Base-by-base conservation (phyloP, 2,329 filamentous ascomycete genomes). In the Nemania serpens region DNA sequence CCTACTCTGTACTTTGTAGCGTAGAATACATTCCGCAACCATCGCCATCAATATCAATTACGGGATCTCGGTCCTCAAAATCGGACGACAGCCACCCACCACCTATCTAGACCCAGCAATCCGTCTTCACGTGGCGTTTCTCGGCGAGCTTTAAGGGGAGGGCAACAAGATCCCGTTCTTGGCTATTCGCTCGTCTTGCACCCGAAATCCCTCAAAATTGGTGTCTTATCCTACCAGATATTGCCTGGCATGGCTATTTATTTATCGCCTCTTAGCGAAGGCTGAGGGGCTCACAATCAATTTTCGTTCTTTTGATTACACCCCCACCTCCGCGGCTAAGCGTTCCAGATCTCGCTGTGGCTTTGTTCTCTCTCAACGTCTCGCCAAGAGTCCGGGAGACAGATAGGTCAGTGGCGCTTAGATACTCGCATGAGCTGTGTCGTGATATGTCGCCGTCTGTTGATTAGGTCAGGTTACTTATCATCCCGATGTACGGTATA, bases 321-420 rank as follows among this genome's bases (percentile, higher is more conserved):
- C 49, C 48, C 49, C 34, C 48, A 53, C 33, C 17, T 15, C 25
- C n/a, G 36, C n/a, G 49, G 50, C 49, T 58, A 53, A 55, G 47
- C 34, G 60, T 57, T 65, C 58, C 55, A 63, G 63, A 61, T 59
- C 55, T 54, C 33, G 25, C 25, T 29, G 25, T 17, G 22, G 29
- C 15, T 57, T 46, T 9, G 37, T 56, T 59, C 10, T 58, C 15
- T 7, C 25, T 36, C 29, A 50, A 57, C 50, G 45, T 49, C 42
- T 58, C 25, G 29, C 45, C 54, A 63, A 36, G 58, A 37, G 29
- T 20, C 49, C 43, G 10, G 49, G 22, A 36, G 51, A 55, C 50
- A 46, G 36, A 56, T 42, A 57, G 43, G 59, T 56, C 41, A 49
- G 50, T 62, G 59, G 62, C 58, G 52, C 34, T 55, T 49, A 42